phyloP scores from a whole-genome alignment of 176 grass and related monocot species.

The Sorghum bicolor region DNA sequence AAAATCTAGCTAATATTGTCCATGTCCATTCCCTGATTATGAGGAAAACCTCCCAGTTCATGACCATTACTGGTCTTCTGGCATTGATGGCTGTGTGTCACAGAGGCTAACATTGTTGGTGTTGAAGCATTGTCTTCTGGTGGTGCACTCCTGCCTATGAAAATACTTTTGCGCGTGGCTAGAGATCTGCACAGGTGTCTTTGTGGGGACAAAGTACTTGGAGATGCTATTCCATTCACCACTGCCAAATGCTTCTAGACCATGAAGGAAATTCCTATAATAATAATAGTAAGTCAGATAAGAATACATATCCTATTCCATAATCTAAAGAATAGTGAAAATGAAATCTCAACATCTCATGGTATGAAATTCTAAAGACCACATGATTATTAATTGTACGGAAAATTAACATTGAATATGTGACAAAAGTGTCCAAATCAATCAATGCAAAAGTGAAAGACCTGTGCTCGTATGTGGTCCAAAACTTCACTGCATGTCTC shows the following conservation, averaged over 20 bases:
- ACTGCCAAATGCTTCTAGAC: background rate
- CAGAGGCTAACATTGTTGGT: no score
- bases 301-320: background rate
- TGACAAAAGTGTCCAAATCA: no score
- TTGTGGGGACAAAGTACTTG: background rate
- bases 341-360: background rate
- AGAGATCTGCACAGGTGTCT: background rate
- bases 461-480: constrained; percentile 16
- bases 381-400: no score
- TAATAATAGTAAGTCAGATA: background rate
- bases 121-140: no score
- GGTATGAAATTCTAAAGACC: no score
- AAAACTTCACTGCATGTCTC: background rate
- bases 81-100: no score
- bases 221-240: background rate
- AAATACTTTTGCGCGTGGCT: background rate
- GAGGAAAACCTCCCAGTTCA: no score
- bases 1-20: no score
- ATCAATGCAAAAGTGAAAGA: background rate
- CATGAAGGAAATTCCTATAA: background rate
- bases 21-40: no score
- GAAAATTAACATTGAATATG: no score
- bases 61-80: no score
- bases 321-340: background rate
- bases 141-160: no score